Evolutionary conservation across 352 stramenopile species (phyloP).

Genomic region (Phytopythium boreale): DNA sequence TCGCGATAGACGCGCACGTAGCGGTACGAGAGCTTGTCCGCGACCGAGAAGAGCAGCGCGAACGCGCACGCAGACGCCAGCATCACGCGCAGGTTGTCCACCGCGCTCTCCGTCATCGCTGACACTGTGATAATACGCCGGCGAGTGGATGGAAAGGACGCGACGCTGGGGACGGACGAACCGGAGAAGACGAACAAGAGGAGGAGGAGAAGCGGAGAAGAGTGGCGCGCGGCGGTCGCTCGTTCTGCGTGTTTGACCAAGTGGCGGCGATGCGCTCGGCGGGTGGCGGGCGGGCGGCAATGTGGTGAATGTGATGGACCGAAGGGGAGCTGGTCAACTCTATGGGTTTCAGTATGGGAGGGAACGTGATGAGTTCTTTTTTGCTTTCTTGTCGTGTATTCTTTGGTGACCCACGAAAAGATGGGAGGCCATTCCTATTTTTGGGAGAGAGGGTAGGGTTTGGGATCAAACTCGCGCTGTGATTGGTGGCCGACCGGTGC

Average conservation of each 20-base stretch:
- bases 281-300: not conserved
- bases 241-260: not conserved
- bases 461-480: not conserved
- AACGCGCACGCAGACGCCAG: slow-evolving; percentile 55
- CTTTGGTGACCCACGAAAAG: not conserved
- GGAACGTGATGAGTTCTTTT: not conserved
- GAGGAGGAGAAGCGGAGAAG: not conserved
- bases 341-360: not conserved
- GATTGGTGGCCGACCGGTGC: not conserved
- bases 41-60: slow-evolving; percentile 46
- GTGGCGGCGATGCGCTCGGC: not conserved
- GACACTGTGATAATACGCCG: not conserved
- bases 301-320: not conserved
- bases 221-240: not conserved
- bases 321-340: not conserved
- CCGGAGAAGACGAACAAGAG: not conserved
- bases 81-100: slow-evolving; percentile 42
- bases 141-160: not conserved
- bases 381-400: not conserved
- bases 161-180: no score
- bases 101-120: not conserved
- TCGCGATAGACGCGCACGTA: slow-evolving; percentile 65
- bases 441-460: not conserved
- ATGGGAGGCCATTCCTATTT: not conserved
- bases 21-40: slow-evolving; percentile 45